phyloP scores from a whole-genome alignment of 2,329 filamentous ascomycete species.

The Leptographium lundbergii region DNA sequence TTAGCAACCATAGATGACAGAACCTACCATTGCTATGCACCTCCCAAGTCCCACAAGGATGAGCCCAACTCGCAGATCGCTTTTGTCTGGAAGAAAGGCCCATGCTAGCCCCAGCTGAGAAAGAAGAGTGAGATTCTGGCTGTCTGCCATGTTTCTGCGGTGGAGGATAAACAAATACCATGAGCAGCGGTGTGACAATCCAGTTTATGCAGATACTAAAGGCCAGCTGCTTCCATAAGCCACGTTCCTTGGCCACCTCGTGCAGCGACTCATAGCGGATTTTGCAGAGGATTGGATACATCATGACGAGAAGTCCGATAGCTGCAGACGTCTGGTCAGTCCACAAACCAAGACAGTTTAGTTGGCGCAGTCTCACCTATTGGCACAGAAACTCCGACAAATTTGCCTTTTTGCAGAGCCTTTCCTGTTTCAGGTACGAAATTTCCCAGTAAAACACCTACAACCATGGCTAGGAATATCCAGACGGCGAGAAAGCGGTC shows the following conservation, averaged over 20 bases:
- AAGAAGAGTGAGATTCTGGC: not conserved
- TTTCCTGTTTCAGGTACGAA: conserved; percentile 51
- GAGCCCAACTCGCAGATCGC: conserved; percentile 48
- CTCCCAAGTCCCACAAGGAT: conserved; percentile 74
- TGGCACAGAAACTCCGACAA: conserved; percentile 37
- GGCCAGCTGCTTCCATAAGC: conserved; percentile 65
- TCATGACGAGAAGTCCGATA: conserved; percentile 75
- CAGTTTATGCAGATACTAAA: conserved; percentile 73
- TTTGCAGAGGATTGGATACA: conserved; percentile 88
- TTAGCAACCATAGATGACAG: too few species aligned
- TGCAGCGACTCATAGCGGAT: conserved; percentile 68
- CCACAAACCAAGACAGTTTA: not conserved
- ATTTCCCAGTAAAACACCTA: conserved; percentile 66
- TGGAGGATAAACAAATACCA: conserved; percentile 36
- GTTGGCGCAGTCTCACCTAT: conserved; percentile 17
- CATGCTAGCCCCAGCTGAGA: conserved; percentile 51
- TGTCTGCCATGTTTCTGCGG: not conserved
- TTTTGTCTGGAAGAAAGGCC: conserved; percentile 50
- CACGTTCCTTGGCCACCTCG: conserved; percentile 43
- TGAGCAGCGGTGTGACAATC: conserved; percentile 70
- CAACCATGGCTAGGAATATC: conserved; percentile 67
- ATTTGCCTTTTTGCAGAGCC: conserved; percentile 55
- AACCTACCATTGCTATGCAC: conserved; percentile 73
- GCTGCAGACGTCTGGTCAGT: conserved; percentile 31
- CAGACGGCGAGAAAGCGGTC: conserved; percentile 55